Percentiles rank a stretch among this genome's conserved stretches.
These are phyloP conservation scores for Ogataea hybrid DNA, from an alignment of 1,139 yeast species.

Conservation along the genomic window DNA sequence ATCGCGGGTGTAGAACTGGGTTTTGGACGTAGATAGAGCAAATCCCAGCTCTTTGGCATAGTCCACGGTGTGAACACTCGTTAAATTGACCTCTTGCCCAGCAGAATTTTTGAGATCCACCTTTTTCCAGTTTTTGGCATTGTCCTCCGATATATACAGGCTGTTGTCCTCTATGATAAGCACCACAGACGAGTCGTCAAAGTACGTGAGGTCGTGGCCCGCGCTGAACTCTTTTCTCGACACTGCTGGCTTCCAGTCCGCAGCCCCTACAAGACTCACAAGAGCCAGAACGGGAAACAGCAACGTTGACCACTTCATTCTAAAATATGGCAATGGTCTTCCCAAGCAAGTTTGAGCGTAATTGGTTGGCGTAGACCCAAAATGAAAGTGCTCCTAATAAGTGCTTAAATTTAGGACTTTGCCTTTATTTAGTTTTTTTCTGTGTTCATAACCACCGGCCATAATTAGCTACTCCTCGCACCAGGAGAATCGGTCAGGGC, in stretches of 20 bases:
- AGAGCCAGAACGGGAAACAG: slow-evolving; percentile 2
- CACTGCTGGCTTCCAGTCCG: slow-evolving; percentile 21
- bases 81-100: slow-evolving; percentile 30
- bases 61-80: slow-evolving; percentile 24
- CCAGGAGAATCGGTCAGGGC: slow-evolving; percentile 22
- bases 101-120: slow-evolving; percentile 33
- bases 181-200: slow-evolving; percentile 55
- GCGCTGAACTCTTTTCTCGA: slow-evolving; percentile 36
- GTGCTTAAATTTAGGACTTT: not conserved
- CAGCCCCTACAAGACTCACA: not conserved
- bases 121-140: slow-evolving; percentile 54
- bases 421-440: not conserved
- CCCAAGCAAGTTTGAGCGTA: not conserved
- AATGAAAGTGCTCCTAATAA: too few species aligned
- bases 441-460: not conserved
- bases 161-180: slow-evolving; percentile 37
- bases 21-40: slow-evolving; percentile 39
- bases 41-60: slow-evolving; percentile 49
- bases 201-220: slow-evolving; percentile 36
- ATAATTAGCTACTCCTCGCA: slow-evolving; percentile 1
- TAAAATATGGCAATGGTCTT: not conserved
- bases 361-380: too few species aligned
- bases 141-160: slow-evolving; percentile 49
- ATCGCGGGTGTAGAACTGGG: slow-evolving; percentile 54
- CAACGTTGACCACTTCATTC: not conserved